Base-by-base conservation (phyloP, 768 basidiomycete genomes). In the Chlorophyllum brunneum region DNA sequence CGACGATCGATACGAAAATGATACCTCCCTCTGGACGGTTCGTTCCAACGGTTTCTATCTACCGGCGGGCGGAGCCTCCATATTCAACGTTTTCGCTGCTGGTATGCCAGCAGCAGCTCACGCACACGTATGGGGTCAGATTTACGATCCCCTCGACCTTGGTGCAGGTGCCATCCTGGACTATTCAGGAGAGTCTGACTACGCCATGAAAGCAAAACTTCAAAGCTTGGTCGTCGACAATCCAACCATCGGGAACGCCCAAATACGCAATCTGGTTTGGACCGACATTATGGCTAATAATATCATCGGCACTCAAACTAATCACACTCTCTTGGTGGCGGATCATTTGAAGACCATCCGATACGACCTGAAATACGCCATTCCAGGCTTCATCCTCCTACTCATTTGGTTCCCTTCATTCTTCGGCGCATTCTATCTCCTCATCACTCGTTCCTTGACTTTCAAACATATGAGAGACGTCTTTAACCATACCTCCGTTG, bases 211-310 rank as follows among this genome's bases (percentile, higher is more conserved):
- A 16, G n/a, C 41, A 11, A 51, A 37, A n/a, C 33, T 51, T 16
- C 50, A 51, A 31, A 24, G 22, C 1, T 24, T 51, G 16, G 50
- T 44, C 15, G 15, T n/a, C 5, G 18, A 34, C 20, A 11, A 51
- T 20, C 41, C 50, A 11, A 27, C 33, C 23, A 2, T 23, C n/a
- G 50, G 50, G 15, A 43, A 51, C 15, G 50, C 50, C 15, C 50
- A 44, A 8, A 51, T 51, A 5, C 50, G 50, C 22, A 51, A 51
- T 10, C 42, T 51, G n/a, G 16, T 44, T 24, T 51, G 41, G 41
- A 51, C 50, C 26, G 50, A 51, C 29, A 29, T 51, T 4, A 43
- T 51, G 41, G 33, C 50, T 13, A 51, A 51, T 7, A 44, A 44
- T 20, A 4, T 51, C 26, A 44, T 44, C 24, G 42, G 50, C 15